Base-by-base conservation (phyloP, 1,139 yeast species). In the Hyphopichia buzzinii region DNA sequence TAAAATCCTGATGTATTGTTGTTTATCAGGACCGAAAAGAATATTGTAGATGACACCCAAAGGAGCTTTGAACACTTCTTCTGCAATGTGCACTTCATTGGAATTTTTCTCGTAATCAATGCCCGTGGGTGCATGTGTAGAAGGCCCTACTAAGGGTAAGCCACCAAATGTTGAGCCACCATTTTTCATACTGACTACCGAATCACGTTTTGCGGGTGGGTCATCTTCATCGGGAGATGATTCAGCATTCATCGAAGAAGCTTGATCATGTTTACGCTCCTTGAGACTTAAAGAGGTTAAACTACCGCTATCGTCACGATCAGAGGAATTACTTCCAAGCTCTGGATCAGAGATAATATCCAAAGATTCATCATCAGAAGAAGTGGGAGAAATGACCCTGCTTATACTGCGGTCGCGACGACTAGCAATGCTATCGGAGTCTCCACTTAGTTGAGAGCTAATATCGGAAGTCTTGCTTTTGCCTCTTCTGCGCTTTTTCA, bases 41-140 rank as follows among this genome's bases (percentile, higher is more conserved):
- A 90, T 47, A 30, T 67, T 67, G 49, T 67, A 89, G 0, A 88
- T 77, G 0, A 81, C 86, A 2, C 97, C 97, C 17, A 89, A 51
- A 0, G 98, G 97, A 0, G 90, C 96, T 34, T 68, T 60, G 30
- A 86, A 57, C 0, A 65, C 62, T 26, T 81, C 88, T 23, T 83
- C 84, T 8, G 72, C 57, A 32, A 90, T 72, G 32, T 79, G 69
- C 2, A 79, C 77, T 41, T 90, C 96, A 16, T 71, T 74, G 3
- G 78, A 56, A 24, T 73, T 77, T 38, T 77, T 72, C 5, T 66
- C 66, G 52, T 80, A 80, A 8, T 59, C 66, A 26, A 53, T 48
- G 1, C 54, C 55, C 0, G 73, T 67, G 2, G 73, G 63, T 2
- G 52, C 57, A 42, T 72, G 76, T 1, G 64, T 53, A 22, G 49